Evolutionary conservation across 179 eudicot genomes (phyloP).

Genomic region (Silene noctiflora): DNA sequence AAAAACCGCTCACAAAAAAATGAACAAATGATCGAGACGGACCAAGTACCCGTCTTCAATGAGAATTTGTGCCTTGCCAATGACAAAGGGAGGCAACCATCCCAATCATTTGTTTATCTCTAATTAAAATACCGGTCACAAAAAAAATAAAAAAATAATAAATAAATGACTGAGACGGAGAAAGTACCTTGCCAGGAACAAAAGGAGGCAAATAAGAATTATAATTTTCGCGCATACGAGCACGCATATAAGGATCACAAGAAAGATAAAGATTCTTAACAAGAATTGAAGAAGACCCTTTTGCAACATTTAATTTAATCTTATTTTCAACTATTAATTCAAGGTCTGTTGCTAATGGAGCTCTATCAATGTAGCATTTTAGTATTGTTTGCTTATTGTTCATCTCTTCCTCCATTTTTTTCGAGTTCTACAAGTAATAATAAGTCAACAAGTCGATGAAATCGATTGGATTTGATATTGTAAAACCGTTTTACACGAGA

Average conservation of each 20-base stretch:
- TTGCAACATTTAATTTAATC: conserved; percentile 35
- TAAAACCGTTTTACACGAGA: no score
- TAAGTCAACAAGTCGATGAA: not conserved
- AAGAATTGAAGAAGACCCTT: conserved; percentile 41
- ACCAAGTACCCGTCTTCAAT: no score
- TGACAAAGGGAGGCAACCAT: no score
- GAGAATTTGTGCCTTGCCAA: no score
- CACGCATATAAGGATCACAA: conserved; percentile 78
- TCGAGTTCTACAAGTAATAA: no score
- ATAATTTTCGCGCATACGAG: conserved; percentile 44
- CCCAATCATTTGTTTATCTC: no score
- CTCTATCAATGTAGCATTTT: conserved; percentile 50
- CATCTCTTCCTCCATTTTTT: conserved; percentile 29
- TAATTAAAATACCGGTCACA: no score
- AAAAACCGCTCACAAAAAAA: no score
- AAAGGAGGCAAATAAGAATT: conserved; percentile 48
- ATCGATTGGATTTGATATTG: no score
- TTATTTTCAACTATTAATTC: conserved; percentile 42
- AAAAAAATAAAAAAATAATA: not conserved
- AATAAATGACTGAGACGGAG: not conserved
- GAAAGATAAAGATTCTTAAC: conserved; percentile 73
- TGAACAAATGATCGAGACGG: no score
- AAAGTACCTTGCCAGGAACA: conserved; percentile 53
- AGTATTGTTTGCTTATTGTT: conserved; percentile 56
- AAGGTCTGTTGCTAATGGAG: conserved; percentile 57